These are phyloP conservation scores for Peronospora farinosa DNA, from an alignment of 352 stramenopile species.

Conservation along the genomic window DNA sequence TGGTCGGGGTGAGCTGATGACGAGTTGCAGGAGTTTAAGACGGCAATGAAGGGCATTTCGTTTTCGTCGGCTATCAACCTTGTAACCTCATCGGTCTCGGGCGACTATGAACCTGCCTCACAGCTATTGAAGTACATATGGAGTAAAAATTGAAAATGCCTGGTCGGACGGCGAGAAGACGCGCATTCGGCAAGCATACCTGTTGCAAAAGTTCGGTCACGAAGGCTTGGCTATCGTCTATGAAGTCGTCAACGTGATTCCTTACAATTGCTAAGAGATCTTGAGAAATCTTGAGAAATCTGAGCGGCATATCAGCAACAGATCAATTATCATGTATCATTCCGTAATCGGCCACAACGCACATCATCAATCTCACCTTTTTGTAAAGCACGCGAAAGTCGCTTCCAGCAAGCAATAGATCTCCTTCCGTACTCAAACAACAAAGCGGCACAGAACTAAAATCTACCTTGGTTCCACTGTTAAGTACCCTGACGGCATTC, in stretches of 20 bases:
- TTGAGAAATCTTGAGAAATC: conserved; percentile 47
- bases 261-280: conserved; percentile 39
- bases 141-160: too few relatives aligned
- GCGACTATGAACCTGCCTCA: too few relatives aligned
- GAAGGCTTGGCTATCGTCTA: conserved; percentile 41
- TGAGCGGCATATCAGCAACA: conserved; percentile 19
- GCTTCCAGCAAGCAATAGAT: conserved; percentile 61
- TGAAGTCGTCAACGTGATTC: conserved; percentile 32
- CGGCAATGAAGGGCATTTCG: too few relatives aligned
- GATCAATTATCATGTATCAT: neutral
- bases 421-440: conserved; percentile 49
- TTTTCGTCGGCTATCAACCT: too few relatives aligned
- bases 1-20: too few relatives aligned
- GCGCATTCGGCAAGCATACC: too few relatives aligned
- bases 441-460: conserved; percentile 35
- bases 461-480: conserved; percentile 42
- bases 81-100: too few relatives aligned
- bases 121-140: too few relatives aligned
- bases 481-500: conserved; percentile 38
- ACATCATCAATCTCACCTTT: conserved; percentile 33
- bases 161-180: too few relatives aligned
- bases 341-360: neutral
- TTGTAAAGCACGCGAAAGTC: conserved; percentile 60
- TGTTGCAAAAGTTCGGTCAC: conserved; percentile 47
- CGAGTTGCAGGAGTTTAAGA: too few relatives aligned